Percentiles rank a stretch among this genome's conserved stretches.
Evolutionary conservation across 1,284 basidiomycete species (phyloP).

Genomic region (Cystobasidium sp.): DNA sequence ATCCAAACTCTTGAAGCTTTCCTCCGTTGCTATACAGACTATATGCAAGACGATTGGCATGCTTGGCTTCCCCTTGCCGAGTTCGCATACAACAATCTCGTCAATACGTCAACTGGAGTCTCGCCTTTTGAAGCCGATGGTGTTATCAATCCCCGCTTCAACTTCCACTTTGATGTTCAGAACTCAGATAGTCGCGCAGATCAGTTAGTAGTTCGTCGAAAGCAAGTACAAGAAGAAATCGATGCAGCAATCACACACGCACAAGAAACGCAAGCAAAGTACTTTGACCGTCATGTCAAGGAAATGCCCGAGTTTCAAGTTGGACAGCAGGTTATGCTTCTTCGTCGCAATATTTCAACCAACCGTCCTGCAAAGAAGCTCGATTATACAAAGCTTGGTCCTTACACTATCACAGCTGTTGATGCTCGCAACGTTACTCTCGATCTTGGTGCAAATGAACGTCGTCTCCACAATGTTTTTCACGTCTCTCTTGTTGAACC

Average conservation of each 20-base stretch:
- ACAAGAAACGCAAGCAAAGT: no score
- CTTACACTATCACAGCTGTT: no score
- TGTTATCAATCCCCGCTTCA: slow-evolving; percentile 2
- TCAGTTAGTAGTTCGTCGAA: background rate
- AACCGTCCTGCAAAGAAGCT: no score
- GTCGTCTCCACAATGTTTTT: no score
- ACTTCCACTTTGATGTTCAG: background rate
- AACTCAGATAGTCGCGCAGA: background rate
- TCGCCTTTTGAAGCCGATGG: slow-evolving; percentile 46
- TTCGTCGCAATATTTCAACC: no score
- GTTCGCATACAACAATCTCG: slow-evolving; percentile 60
- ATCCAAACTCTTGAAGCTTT: slow-evolving; percentile 61
- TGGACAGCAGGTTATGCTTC: no score
- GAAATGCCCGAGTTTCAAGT: no score
- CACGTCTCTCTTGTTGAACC: no score
- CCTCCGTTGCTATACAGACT: slow-evolving; percentile 57
- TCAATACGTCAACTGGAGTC: slow-evolving; percentile 47
- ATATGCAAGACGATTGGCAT: slow-evolving; percentile 61
- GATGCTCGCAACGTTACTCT: no score
- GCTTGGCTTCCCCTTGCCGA: slow-evolving; percentile 60
- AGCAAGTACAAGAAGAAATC: background rate
- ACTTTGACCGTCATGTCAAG: no score
- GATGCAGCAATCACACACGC: background rate
- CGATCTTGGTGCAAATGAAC: no score
- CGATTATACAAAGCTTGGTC: no score